A percentile compares a stretch with the other conserved stretches of the same genome.
Conservation (phyloP, 2,329 filamentous ascomycete genomes). For the Cladosporium sp. region DNA sequence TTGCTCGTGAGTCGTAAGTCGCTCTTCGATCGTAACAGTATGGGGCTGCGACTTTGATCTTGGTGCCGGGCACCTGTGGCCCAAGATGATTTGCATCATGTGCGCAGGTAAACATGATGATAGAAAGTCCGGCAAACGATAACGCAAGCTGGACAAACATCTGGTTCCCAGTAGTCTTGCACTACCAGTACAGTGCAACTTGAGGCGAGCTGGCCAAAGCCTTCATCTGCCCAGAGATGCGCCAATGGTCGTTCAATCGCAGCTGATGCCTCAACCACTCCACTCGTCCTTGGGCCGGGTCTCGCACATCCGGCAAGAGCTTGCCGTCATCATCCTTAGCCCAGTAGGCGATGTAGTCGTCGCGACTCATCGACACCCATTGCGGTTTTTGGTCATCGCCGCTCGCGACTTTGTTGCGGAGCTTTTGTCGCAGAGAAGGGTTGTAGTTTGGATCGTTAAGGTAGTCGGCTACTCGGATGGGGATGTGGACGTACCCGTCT, state of each 20-base stretch:
- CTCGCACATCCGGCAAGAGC: neutral
- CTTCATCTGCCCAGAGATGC: neutral
- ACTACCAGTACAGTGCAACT: neutral
- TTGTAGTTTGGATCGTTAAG: neutral
- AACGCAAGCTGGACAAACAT: neutral
- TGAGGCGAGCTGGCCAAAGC: neutral
- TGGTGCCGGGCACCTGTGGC: neutral
- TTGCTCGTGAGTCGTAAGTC: neutral
- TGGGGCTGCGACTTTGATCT: neutral
- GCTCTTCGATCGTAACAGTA: neutral
- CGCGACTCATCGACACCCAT: neutral
- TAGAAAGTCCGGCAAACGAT: no score
- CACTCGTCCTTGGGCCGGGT: neutral
- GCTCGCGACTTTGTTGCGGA: neutral
- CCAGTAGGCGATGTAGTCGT: neutral
- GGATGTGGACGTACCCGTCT: conserved; percentile 6
- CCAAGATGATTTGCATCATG: neutral
- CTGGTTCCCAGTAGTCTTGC: neutral
- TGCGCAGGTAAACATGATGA: no score
- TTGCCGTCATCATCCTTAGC: conserved; percentile 1
- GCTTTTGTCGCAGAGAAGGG: neutral
- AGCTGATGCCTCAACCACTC: conserved; percentile 9
- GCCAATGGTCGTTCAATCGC: neutral
- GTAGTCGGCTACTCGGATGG: conserved; percentile 1
- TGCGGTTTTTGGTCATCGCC: neutral